These are phyloP conservation scores for Crithidia fasciculata DNA, from an alignment of 208 protist species.

Conservation along the genomic window DNA sequence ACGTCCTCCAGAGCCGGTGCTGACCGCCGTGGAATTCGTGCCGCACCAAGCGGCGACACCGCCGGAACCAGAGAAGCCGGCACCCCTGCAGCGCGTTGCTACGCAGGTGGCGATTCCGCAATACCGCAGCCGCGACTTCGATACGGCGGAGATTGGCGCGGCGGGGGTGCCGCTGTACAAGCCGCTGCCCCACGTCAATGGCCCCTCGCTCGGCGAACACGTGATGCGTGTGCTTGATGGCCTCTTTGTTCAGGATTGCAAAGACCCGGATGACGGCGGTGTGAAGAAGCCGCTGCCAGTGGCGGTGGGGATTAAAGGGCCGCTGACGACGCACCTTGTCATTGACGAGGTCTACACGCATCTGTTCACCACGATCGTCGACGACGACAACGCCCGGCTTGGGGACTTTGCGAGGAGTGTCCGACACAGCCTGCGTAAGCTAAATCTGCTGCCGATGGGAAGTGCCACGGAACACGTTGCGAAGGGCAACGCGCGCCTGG, in stretches of 20 bases:
- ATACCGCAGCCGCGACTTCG: too few species aligned
- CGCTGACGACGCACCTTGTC: not conserved
- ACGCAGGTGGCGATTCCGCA: too few species aligned
- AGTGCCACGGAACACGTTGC: too few species aligned
- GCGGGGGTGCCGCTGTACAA: not conserved
- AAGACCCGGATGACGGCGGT: not conserved
- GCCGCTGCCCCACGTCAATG: not conserved
- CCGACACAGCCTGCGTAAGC: not conserved
- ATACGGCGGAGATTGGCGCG: too few species aligned
- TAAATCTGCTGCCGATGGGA: not conserved
- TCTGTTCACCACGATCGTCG: not conserved
- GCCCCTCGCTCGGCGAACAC: not conserved
- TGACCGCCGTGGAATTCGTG: not conserved
- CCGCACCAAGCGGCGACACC: not conserved
- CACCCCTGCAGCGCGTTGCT: not conserved
- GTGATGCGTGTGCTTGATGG: not conserved
- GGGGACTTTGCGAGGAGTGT: not conserved
- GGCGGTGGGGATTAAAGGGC: not conserved
- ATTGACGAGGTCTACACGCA: too few species aligned
- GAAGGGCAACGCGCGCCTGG: not conserved
- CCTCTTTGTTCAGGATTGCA: not conserved
- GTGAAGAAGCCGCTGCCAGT: not conserved
- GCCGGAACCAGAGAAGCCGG: not conserved
- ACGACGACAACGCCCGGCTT: not conserved
- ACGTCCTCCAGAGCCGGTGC: not conserved